Percentiles rank a stretch among this genome's conserved stretches.
These are phyloP conservation scores for Penicillium riverlandense DNA, from an alignment of 495 filamentous ascomycete genomes.

Conservation along the genomic window DNA sequence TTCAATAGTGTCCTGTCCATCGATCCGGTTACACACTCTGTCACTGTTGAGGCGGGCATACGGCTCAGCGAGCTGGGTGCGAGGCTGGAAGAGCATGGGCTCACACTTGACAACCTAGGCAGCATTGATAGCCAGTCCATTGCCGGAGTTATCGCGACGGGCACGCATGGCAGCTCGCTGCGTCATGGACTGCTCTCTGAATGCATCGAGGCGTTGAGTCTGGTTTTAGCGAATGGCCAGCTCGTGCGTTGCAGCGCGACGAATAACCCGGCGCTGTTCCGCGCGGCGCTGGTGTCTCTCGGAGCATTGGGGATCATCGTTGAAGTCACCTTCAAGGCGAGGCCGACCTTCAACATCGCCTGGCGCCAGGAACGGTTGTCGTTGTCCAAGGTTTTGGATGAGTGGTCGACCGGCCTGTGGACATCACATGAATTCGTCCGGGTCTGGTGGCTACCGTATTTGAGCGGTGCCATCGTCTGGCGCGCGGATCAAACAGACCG, in stretches of 20 bases:
- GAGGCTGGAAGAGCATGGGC: constrained; percentile 61
- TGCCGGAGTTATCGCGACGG: constrained; percentile 86
- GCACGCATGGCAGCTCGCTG: constrained; percentile 85
- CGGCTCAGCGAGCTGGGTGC: constrained; percentile 62
- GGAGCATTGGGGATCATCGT: constrained; percentile 87
- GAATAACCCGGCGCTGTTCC: constrained; percentile 72
- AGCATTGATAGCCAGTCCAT: constrained; percentile 94
- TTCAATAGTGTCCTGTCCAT: constrained; percentile 66
- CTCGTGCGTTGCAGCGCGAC: constrained; percentile 64
- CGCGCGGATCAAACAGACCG: constrained; percentile 64
- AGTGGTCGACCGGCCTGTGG: constrained; percentile 77
- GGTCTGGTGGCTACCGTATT: constrained; percentile 97
- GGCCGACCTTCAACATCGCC: constrained; percentile 66
- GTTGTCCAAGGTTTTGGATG: constrained; percentile 55
- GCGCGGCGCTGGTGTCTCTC: constrained; percentile 77
- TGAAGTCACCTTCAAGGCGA: constrained; percentile 77
- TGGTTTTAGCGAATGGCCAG: constrained; percentile 79
- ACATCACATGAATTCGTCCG: constrained; percentile 78
- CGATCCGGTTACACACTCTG: constrained; percentile 51
- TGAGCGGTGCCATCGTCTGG: constrained; percentile 79
- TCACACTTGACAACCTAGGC: constrained; percentile 82
- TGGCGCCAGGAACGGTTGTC: constrained; percentile 77
- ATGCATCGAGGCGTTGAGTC: constrained; percentile 59
- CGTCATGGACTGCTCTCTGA: constrained; percentile 78
- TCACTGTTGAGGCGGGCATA: constrained; percentile 83